Evolutionary conservation across 2,329 filamentous ascomycete species (phyloP).

Genomic region (Gnomoniopsis sp.): DNA sequence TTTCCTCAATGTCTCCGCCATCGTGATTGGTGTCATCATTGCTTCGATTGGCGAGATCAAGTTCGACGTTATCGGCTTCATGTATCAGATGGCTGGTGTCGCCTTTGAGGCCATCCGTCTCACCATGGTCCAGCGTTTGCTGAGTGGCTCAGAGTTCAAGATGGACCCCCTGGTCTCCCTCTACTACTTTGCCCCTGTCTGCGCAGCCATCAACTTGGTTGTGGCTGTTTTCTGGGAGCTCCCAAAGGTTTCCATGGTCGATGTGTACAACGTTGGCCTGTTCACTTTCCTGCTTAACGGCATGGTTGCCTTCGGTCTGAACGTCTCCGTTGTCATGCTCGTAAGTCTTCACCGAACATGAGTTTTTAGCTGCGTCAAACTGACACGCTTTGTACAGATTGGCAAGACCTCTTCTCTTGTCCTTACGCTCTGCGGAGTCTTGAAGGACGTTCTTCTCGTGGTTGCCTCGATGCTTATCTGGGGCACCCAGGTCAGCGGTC

Average conservation of each 20-base stretch:
- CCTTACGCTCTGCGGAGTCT: constrained; percentile 80
- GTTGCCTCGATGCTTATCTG: constrained; percentile 77
- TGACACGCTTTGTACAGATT: constrained; percentile 55
- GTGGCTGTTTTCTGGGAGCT: constrained; percentile 73
- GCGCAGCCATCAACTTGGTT: constrained; percentile 75
- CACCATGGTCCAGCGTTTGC: constrained; percentile 78
- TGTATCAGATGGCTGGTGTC: constrained; percentile 76
- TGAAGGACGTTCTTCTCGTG: constrained; percentile 85
- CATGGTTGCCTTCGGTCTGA: constrained; percentile 73
- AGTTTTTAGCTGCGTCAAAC: background rate
- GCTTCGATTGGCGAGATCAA: constrained; percentile 94
- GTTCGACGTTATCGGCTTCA: constrained; percentile 77
- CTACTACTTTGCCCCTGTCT: constrained; percentile 86
- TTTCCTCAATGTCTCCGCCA: constrained; percentile 89
- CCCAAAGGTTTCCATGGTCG: constrained; percentile 63
- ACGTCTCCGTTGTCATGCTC: constrained; percentile 82
- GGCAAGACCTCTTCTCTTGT: constrained; percentile 85
- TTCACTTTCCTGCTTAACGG: constrained; percentile 74
- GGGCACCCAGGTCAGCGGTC: constrained; percentile 67
- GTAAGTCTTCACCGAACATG: constrained; percentile 46
- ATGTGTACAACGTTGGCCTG: constrained; percentile 71
- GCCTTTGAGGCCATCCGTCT: constrained; percentile 79
- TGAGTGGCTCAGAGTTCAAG: constrained; percentile 82
- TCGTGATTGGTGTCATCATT: constrained; percentile 91
- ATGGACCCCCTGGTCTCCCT: constrained; percentile 87